These are phyloP conservation scores for Raphanus sativus DNA, from an alignment of 345 rosid species.

Conservation along the genomic window DNA sequence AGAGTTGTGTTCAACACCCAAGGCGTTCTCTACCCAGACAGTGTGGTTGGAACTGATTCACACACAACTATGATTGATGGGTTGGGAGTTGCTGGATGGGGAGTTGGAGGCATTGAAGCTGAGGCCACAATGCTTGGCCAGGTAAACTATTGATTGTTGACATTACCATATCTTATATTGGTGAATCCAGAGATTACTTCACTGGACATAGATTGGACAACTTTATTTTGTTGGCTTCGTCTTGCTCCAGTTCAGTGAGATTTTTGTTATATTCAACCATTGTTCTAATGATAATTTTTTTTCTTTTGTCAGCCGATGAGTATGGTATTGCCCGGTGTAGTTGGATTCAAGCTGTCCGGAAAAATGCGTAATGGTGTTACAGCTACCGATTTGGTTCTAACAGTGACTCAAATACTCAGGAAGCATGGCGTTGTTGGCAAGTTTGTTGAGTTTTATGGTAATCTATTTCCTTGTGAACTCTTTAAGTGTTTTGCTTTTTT, in stretches of 20 bases:
- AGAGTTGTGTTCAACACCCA: conserved; percentile 84
- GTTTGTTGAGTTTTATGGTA: conserved; percentile 98
- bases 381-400: conserved; percentile 92
- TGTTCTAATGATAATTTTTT: background rate
- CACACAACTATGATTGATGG: conserved; percentile 99
- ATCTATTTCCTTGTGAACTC: conserved; percentile 9
- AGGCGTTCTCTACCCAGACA: conserved; percentile 85
- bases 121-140: conserved; percentile 99
- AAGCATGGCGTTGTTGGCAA: conserved; percentile 97
- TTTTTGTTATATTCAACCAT: background rate
- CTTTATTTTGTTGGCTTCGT: background rate
- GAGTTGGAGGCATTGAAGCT: conserved; percentile 97
- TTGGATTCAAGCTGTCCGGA: conserved; percentile 79
- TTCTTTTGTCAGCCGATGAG: conserved; percentile 76
- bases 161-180: background rate
- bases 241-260: background rate
- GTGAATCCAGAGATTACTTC: background rate
- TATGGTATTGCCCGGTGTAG: conserved; percentile 98
- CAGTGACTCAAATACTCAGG: conserved; percentile 91
- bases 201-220: background rate
- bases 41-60: conserved; percentile 95
- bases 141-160: conserved; percentile 44
- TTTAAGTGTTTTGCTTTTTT: background rate
- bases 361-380: conserved; percentile 86
- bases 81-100: conserved; percentile 98